Percentiles rank a stretch among this genome's conserved stretches.
These are phyloP conservation scores for Fusarium luffae DNA, from an alignment of 2,329 filamentous ascomycete species.

Conservation along the genomic window DNA sequence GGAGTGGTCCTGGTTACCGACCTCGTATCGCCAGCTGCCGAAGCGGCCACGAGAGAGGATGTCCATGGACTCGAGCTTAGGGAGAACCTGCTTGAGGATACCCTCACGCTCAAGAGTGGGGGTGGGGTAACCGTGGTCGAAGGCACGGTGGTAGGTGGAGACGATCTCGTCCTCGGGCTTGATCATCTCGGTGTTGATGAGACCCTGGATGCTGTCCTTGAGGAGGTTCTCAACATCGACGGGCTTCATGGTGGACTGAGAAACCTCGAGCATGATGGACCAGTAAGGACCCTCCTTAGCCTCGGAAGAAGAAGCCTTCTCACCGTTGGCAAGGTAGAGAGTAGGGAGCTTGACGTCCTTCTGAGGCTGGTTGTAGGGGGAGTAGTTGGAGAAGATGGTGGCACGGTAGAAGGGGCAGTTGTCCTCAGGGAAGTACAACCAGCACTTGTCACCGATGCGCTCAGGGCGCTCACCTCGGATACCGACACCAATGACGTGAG, in stretches of 20 bases:
- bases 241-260: slow-evolving; percentile 94
- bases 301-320: slow-evolving; percentile 77
- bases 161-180: slow-evolving; percentile 92
- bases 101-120: slow-evolving; percentile 95
- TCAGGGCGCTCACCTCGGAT: slow-evolving; percentile 91
- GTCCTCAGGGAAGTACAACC: slow-evolving; percentile 99
- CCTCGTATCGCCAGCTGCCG: slow-evolving; percentile 98
- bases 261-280: slow-evolving; percentile 99
- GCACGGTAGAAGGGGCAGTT: slow-evolving; percentile 99
- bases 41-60: slow-evolving; percentile 98
- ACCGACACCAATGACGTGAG: slow-evolving; percentile 96
- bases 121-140: slow-evolving; percentile 98
- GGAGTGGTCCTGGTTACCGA: slow-evolving; percentile 95
- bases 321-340: slow-evolving; percentile 85
- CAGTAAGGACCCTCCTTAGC: slow-evolving; percentile 94
- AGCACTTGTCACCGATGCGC: slow-evolving; percentile 99
- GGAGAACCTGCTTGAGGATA: slow-evolving; percentile 90
- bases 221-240: slow-evolving; percentile 88
- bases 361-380: slow-evolving; percentile 94
- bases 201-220: slow-evolving; percentile 91
- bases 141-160: slow-evolving; percentile 96
- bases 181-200: slow-evolving; percentile 98
- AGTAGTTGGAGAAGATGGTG: slow-evolving; percentile 99
- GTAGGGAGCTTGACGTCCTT: slow-evolving; percentile 86
- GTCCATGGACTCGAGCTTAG: slow-evolving; percentile 88